Percentiles rank a stretch among this genome's conserved stretches.
These are phyloP conservation scores for Raddia distichophylla DNA, from an alignment of 176 grass and related monocot species.

Conservation along the genomic window DNA sequence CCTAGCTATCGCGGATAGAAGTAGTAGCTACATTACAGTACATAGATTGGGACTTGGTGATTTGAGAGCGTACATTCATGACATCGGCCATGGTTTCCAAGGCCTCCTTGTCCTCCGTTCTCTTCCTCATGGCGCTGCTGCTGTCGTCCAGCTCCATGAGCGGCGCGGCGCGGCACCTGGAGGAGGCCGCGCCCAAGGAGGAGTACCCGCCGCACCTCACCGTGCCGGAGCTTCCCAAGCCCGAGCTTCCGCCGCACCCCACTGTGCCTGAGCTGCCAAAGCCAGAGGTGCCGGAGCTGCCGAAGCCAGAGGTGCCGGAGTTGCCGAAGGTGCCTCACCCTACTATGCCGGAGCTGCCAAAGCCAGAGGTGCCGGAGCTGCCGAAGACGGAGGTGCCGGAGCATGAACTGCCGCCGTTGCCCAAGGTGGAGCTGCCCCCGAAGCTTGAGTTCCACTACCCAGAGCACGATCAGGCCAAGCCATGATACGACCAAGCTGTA, in stretches of 20 bases:
- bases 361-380: neutral
- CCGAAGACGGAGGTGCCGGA: neutral
- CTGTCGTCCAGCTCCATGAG: conserved; percentile 13
- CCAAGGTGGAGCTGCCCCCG: neutral
- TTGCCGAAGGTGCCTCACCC: neutral
- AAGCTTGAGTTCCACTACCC: conserved; percentile 11
- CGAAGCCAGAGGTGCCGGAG: neutral
- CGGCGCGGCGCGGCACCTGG: neutral
- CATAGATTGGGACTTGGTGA: too few species aligned
- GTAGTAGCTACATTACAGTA: too few species aligned
- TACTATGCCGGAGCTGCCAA: neutral
- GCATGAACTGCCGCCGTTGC: neutral
- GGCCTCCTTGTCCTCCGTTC: neutral
- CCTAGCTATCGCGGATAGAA: neutral
- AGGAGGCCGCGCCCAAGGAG: neutral
- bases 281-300: neutral
- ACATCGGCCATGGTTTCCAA: neutral
- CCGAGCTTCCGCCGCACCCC: neutral
- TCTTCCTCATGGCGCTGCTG: neutral
- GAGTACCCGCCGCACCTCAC: neutral
- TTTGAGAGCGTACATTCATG: neutral
- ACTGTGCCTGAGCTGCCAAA: conserved; percentile 6
- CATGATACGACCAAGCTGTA: conserved; percentile 1
- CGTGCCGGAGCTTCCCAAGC: neutral
- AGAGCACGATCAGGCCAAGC: conserved; percentile 17